Base-by-base conservation (phyloP, 345 rosid species). In the Eucalyptus guilfoylei region DNA sequence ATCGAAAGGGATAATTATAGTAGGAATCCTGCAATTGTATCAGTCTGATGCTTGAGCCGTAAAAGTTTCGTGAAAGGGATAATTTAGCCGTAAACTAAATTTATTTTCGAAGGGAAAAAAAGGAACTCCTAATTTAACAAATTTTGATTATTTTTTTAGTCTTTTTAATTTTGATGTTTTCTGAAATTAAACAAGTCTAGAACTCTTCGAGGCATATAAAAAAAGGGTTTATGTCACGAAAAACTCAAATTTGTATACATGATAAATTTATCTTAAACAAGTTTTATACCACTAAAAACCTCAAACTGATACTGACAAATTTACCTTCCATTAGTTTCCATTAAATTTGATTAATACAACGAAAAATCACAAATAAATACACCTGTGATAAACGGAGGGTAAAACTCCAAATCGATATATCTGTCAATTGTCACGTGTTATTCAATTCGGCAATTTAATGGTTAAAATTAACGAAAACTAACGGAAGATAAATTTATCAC, bases 341-440 rank as follows among this genome's bases (percentile, higher is more conserved):
- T 52, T 21, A 52, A 52, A 52, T 21, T 52, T 0, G 2, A 52
- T 52, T 52, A 52, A 52, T 52, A 52, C 0, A 21, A 21, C 0
- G 0, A 21, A 21, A 52, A 52, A 52, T 21, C 26, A 52, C 0
- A 52, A 52, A 52, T 52, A 0, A 4, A 2, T 8, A 52, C 0
- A 52, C 0, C 0, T 19, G 0, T 19, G 0, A 52, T 0, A 52
- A 52, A 52, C 0, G 2, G 0, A 19, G 2, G 5, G 11, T 52
- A 4, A 52, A 52, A 52, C 58, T 0, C 0, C 0, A 21, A 0
- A 52, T 0, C 4, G 2, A 0, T 52, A 21, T 5, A 52, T 52
- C 0, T 8, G 4, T 52, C 26, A 52, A 52, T 0, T 52, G 0
- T 0, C 5, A 52, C 5, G 10, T 52, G 26, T 52, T 52, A 52